Evolutionary conservation across 2,329 filamentous ascomycete genomes (phyloP), one percentile per base, ranked within the genome.

Genomic region (Claviceps arundinis): DNA sequence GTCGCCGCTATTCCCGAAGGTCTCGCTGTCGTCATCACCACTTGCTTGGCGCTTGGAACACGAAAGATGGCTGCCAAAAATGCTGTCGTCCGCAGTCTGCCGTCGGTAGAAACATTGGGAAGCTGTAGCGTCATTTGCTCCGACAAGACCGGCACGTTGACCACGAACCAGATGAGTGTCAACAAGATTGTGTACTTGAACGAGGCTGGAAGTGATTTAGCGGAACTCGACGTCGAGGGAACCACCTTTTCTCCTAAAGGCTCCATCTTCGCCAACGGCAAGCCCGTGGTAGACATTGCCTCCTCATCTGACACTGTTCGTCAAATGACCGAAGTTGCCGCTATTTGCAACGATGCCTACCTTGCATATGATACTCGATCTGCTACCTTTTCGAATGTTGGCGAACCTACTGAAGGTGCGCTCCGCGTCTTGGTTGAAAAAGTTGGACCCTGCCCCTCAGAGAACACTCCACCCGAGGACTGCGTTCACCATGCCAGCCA

Each of bases 51-150:
- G 57, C 78, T 98, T 37, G 93, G 94, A 60, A 98, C 94, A 4
- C 84, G 93, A 58, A 97, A 95, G 73, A 98, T 98, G 94, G 94
- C 93, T 19, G 87, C 89, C 54, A 97, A 95, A 76, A 97, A 97
- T 64, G 93, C 93, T 7, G 90, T 98, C 40, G 94, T 98, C 54
- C 83, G 94, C 68, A 96, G 89, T 65, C 74, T 98, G 61, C 93
- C 93, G 19, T 98, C 93, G 1, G 93, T 98, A 50, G 93, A 98
- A 71, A 98, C 93, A 13, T 78, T 98, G 50, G 93, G 93, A 65
- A 98, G 93, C 77, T 98, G 93, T 80, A 98, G 93, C 64, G 90
- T 98, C 53, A 96, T 98, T 66, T 98, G 94, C 75, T 98, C 94
- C 4, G 93, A 98, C 76, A 98, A 98, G 77, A 98, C 93, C 5